Evolutionary conservation across 306 rosid genomes (phyloP), one percentile per base, ranked within the genome.

Genomic region (Vicia villosa): DNA sequence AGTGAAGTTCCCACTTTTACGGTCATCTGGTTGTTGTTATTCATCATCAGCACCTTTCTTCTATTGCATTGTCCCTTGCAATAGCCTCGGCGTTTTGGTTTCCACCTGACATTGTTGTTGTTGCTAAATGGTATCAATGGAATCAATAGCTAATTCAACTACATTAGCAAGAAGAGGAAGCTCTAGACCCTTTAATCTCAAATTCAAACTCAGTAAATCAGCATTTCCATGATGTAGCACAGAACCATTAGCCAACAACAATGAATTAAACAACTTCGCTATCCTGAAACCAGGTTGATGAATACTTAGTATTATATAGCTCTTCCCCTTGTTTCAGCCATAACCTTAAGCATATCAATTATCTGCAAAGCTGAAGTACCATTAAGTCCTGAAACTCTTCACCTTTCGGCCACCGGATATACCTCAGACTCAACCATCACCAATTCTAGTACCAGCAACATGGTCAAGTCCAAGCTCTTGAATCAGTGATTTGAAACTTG

Each of bases 251-350:
- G 92, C 96, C 36, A 90, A 60, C 77, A 94, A 54, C 22, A 90
- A 55, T 21, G 97, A 82, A 54, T 85, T 86, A 74, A 94, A 87
- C 59, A 82, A 66, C 83, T 94, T 87, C 11, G 90, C 90, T 28
- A 94, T 90, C 74, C 96, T 79, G 74, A 86, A 94, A n/a, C 96
- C 97, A 0, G 98, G 98, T 52, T 94, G 95, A 47, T 94, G 98
- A 74, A 94, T 85, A 60, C 92, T 94, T 5, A 88, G 95, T 56
- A 94, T 77, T 19, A 94, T 34, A 34, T 71, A 5, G 95, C 90
- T 43, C 92, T 60, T 3, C 94, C 94, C 12, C 76, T 66, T 50
- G 88, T 77, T 8, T 90, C 92, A 14, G 95, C 92, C 95, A 90
- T 94, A 30, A 82, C 83, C 74, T 90, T 88, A 6, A 94, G 84